Percentiles rank a stretch among this genome's conserved stretches.
phyloP scores from a whole-genome alignment of 2,329 filamentous ascomycete genomes.

The Anisogramma anomala region DNA sequence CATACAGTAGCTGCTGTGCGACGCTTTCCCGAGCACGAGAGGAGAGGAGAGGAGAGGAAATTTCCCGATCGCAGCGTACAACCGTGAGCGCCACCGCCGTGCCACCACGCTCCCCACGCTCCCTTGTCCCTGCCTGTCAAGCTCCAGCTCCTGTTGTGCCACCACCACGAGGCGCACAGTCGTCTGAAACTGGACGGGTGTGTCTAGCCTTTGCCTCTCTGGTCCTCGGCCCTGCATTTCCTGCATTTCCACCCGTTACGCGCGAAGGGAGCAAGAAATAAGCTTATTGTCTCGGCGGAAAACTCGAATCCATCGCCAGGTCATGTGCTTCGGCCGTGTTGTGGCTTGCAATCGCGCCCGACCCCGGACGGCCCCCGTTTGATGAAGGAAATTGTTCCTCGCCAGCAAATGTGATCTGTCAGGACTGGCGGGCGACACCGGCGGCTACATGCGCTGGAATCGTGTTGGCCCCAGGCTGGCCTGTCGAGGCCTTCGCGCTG shows the following conservation, averaged over 20 bases:
- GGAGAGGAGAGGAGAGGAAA: constrained; percentile 17
- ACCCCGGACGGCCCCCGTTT: not conserved
- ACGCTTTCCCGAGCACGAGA: constrained; percentile 23
- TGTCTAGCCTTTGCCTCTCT: constrained; percentile 8
- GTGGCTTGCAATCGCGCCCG: not conserved
- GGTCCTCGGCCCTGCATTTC: constrained; percentile 8
- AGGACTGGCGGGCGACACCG: constrained; percentile 10
- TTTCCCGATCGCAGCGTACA: constrained; percentile 26
- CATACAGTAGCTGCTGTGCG: constrained; percentile 20
- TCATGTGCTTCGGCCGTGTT: not conserved
- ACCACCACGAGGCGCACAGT: constrained; percentile 21
- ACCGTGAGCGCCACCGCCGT: constrained; percentile 20
- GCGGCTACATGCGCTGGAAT: constrained; percentile 3
- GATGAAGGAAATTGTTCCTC: not conserved
- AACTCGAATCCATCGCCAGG: constrained; percentile 1
- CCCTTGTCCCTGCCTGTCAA: constrained; percentile 22
- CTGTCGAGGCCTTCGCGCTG: constrained; percentile 1
- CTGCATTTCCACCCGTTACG: constrained; percentile 10
- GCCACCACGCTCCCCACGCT: constrained; percentile 16
- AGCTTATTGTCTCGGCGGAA: constrained; percentile 13
- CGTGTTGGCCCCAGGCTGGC: not conserved
- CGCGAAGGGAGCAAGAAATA: constrained; percentile 4
- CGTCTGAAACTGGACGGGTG: constrained; percentile 22
- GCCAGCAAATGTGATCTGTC: constrained; percentile 9
- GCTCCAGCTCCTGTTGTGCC: constrained; percentile 23